Conservation (phyloP, 129 eudicot genomes). For the Kitagawia praeruptora region DNA sequence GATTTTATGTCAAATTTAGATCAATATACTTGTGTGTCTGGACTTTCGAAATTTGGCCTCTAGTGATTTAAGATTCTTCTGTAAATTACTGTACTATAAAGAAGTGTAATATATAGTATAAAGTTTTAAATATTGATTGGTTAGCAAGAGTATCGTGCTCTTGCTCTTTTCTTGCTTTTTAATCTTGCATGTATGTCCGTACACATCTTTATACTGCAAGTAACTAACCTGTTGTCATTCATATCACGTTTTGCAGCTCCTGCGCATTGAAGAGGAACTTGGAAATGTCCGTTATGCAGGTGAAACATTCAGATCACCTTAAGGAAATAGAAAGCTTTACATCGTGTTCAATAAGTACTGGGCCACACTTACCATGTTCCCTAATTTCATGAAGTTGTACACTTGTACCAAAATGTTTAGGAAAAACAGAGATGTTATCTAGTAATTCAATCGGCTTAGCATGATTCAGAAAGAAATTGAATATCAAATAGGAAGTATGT, state of each 20-base stretch:
- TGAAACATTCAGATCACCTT: conserved; percentile 46
- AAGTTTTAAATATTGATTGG: neutral
- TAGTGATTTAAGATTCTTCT: neutral
- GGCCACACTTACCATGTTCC: neutral
- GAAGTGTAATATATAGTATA: neutral
- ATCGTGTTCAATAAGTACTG: neutral
- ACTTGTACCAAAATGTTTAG: neutral
- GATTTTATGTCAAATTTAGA: neutral
- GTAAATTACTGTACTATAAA: neutral
- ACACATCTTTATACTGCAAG: neutral
- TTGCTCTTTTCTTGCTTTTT: neutral
- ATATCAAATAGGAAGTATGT: neutral
- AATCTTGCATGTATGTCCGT: neutral
- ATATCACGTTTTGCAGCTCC: conserved; percentile 40
- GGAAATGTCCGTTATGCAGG: conserved; percentile 95
- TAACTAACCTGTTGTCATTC: neutral
- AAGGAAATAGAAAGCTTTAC: neutral
- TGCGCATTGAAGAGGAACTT: conserved; percentile 97
- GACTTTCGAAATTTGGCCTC: neutral
- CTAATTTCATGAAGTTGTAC: neutral
- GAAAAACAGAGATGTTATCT: neutral
- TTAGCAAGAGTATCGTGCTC: neutral
- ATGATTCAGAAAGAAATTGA: neutral
- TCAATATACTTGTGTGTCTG: neutral
- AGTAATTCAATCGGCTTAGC: neutral